phyloP scores from a whole-genome alignment of 305 asterid genomes.

The Withania somnifera region DNA sequence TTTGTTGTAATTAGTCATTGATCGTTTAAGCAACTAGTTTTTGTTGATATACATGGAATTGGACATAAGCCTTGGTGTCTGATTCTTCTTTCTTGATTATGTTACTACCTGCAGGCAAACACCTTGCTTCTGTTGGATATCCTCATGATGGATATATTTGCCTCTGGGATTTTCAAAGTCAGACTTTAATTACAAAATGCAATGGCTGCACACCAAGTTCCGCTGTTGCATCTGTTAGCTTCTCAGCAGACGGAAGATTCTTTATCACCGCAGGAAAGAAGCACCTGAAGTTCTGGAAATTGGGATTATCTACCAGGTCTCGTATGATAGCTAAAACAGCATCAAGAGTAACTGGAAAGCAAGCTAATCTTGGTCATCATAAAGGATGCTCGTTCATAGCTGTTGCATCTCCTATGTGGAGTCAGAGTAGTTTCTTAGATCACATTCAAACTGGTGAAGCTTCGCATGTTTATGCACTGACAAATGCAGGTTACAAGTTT shows the following conservation, averaged over 20 bases:
- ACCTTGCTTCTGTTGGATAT: conserved; percentile 46
- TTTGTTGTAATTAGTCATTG: conserved; percentile 24
- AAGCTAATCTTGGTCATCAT: conserved; percentile 27
- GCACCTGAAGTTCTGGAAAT: conserved; percentile 49
- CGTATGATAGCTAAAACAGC: conserved; percentile 25
- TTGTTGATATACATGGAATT: neutral
- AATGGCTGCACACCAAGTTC: conserved; percentile 37
- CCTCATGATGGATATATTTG: conserved; percentile 50
- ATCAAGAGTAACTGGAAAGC: conserved; percentile 29
- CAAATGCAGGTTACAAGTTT: conserved; percentile 38
- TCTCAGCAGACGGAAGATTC: conserved; percentile 40
- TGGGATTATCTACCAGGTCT: conserved; percentile 35
- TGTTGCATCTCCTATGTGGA: conserved; percentile 26
- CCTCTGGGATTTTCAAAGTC: conserved; percentile 48
- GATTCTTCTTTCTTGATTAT: conserved; percentile 2
- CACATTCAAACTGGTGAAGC: conserved; percentile 23
- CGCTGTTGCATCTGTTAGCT: conserved; percentile 33
- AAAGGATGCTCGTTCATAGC: conserved; percentile 42
- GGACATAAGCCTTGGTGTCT: neutral
- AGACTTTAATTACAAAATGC: conserved; percentile 32
- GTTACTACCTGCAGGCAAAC: conserved; percentile 27
- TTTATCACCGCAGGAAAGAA: conserved; percentile 44
- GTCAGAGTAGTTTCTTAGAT: conserved; percentile 9
- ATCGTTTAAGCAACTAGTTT: neutral
- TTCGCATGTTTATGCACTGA: conserved; percentile 42